Base-by-base conservation (phyloP, 2,329 filamentous ascomycete genomes). In the Nemania abortiva region DNA sequence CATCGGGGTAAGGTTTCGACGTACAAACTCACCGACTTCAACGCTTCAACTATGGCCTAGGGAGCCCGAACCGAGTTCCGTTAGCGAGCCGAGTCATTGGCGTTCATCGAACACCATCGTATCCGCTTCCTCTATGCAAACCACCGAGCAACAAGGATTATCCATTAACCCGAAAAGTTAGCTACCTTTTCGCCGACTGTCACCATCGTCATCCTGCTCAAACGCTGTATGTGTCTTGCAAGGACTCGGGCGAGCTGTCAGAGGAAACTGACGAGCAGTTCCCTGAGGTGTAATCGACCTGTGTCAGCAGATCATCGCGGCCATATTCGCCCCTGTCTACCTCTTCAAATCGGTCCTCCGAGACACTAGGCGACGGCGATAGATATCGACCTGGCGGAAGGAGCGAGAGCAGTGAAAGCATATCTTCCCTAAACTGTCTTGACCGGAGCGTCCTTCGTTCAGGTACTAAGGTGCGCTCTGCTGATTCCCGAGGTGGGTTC, bases 341-440 rank as follows among this genome's bases (percentile, higher is more conserved):
- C 9, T 63, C 53, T 27, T 58, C 53, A 11, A 27, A 45, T 3
- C 39, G 31, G 7, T 22, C 24, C 34, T 53, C 37, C 27, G 34
- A 20, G 1, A 54, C 18, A 24, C 65, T 67, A n/a, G 58, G 34
- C 15, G 58, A 29, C 27, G 65, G 59, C 24, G 65, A 67, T 4
- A 31, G 9, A 60, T 64, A 64, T 2, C 65, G 54, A 6, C 27
- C 60, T 9, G 31, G 37, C 9, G 65, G 65, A 10, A 68, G 54
- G 6, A 68, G 65, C 27, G 59, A 59, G 27, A 67, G 53, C 45
- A 53, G 10, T 3, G 58, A 53, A 22, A 64, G 55, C 54, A 68
- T 59, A 18, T 20, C 42, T 18, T 49, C 49, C 10, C 42, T 52
- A 42, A 68, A 64, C 9, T 15, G 54, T 6, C 18, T 54, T 9